These are phyloP conservation scores for Coniferiporia sulphurascens DNA, from an alignment of 1,284 basidiomycete genomes.

Conservation along the genomic window DNA sequence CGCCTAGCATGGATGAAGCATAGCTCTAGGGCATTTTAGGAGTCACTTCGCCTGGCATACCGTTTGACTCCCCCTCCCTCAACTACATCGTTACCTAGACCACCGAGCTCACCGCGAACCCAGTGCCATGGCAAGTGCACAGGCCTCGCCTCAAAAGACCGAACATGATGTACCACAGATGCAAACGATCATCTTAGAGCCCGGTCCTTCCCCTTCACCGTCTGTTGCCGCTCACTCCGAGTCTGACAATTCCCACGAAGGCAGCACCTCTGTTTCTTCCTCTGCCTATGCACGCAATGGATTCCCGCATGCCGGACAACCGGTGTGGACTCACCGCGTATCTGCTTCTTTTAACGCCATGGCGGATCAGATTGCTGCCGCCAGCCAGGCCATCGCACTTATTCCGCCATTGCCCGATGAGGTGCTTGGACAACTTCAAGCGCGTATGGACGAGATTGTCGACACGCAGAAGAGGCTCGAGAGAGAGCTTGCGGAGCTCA, in stretches of 20 bases:
- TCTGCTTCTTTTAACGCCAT: slow-evolving; percentile 36
- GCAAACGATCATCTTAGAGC: slow-evolving; percentile 11
- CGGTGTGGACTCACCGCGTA: slow-evolving; percentile 30
- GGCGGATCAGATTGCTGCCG: slow-evolving; percentile 37
- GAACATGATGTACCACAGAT: background rate
- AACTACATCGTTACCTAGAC: background rate
- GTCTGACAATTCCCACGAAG: slow-evolving; percentile 2
- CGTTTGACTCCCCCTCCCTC: background rate
- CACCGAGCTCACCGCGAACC: background rate
- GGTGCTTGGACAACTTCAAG: slow-evolving; percentile 20
- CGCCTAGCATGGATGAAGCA: background rate
- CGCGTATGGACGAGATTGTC: slow-evolving; percentile 29
- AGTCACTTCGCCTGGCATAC: background rate
- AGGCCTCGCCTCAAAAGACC: background rate
- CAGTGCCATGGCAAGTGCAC: slow-evolving; percentile 4
- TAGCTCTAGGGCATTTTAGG: background rate
- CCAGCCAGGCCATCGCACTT: slow-evolving; percentile 34
- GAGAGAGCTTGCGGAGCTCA: slow-evolving; percentile 27
- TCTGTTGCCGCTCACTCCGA: slow-evolving; percentile 8
- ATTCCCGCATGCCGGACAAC: slow-evolving; percentile 7
- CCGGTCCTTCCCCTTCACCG: slow-evolving; percentile 1
- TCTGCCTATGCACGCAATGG: background rate
- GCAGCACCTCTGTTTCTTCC: background rate
- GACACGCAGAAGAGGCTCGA: slow-evolving; percentile 27
- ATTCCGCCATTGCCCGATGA: slow-evolving; percentile 22